Conservation (phyloP, 2,329 filamentous ascomycete genomes). For the Magnaporthiopsis rhizophila region DNA sequence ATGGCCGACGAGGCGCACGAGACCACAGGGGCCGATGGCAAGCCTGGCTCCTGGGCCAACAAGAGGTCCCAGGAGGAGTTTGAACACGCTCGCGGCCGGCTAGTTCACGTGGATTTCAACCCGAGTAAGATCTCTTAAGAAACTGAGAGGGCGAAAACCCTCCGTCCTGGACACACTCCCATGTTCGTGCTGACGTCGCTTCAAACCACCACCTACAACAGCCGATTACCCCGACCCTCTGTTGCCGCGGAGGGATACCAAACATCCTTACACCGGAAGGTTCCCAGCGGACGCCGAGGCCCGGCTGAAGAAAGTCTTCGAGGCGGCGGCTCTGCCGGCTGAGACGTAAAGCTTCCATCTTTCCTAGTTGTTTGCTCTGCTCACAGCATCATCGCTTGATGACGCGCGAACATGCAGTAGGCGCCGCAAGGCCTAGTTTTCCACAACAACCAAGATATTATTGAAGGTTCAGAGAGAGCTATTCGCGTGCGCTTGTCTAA, state of each 20-base stretch:
- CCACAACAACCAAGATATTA: too few species aligned
- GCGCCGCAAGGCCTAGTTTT: not conserved
- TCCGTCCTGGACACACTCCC: not conserved
- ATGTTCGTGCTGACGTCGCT: not conserved
- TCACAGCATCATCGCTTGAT: not conserved
- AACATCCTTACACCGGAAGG: constrained; percentile 14
- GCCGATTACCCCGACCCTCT: constrained; percentile 41
- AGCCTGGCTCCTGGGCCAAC: constrained; percentile 16
- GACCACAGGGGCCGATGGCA: constrained; percentile 4
- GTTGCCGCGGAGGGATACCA: constrained; percentile 25
- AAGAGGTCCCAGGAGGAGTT: constrained; percentile 35
- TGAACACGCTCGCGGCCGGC: constrained; percentile 27
- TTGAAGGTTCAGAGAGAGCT: too few species aligned
- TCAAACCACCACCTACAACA: constrained; percentile 9
- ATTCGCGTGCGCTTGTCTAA: too few species aligned
- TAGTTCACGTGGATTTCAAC: constrained; percentile 39
- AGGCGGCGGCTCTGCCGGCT: not conserved
- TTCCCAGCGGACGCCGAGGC: constrained; percentile 28
- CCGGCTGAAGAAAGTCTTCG: constrained; percentile 21
- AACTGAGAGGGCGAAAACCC: not conserved
- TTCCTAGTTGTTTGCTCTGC: not conserved
- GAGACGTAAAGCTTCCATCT: not conserved
- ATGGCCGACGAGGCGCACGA: not conserved
- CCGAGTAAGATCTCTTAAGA: constrained; percentile 27
- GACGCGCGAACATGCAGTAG: not conserved